Conservation (phyloP, 2,329 filamentous ascomycete species). For the Zarea fungicola region DNA sequence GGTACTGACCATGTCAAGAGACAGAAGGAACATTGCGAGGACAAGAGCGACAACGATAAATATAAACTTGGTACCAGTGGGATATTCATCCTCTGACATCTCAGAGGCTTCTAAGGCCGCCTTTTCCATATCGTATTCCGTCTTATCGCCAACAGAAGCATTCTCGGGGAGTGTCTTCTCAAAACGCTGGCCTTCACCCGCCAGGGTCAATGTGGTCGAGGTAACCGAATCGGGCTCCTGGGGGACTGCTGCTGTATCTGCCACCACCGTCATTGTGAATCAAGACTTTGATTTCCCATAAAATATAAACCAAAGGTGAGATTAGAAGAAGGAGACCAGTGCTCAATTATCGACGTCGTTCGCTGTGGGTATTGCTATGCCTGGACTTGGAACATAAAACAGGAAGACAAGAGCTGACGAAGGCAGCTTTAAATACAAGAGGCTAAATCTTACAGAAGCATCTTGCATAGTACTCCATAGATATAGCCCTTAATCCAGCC, state of each 20-base stretch:
- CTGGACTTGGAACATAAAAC: no score
- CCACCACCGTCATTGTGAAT: not conserved
- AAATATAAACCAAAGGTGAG: no score
- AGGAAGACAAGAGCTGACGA: no score
- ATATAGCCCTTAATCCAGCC: no score
- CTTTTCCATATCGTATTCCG: not conserved
- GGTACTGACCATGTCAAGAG: slow-evolving; percentile 14
- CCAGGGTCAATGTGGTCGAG: slow-evolving; percentile 7
- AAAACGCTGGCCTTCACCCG: not conserved
- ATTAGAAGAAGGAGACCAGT: no score
- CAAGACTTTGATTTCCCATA: no score
- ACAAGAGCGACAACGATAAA: slow-evolving; percentile 17
- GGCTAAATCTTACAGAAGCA: no score
- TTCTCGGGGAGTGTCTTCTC: slow-evolving; percentile 3
- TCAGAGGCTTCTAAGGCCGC: not conserved
- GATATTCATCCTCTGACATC: slow-evolving; percentile 8
- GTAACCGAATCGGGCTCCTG: slow-evolving; percentile 4
- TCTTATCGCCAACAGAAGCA: not conserved
- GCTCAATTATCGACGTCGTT: no score
- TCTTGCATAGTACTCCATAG: no score
- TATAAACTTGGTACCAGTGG: slow-evolving; percentile 10
- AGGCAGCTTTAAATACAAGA: no score
- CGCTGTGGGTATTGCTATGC: no score
- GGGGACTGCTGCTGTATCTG: slow-evolving; percentile 3
- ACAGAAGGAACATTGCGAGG: slow-evolving; percentile 14